These are phyloP conservation scores for Helianthus annuus DNA, from an alignment of 129 eudicot species.

Conservation along the genomic window HanXRQr2.0-SUNRISE NC_035441.2:108645695-108646194, in stretches of 20 bases:
- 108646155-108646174: slow-evolving; percentile 3
- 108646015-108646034: slow-evolving; percentile 2
- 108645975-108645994: neutral
- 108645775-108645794: slow-evolving; percentile 10
- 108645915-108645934: neutral
- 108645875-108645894: neutral
- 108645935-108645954: slow-evolving; percentile 7
- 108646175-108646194: neutral
- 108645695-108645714: slow-evolving; percentile 15
- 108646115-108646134: neutral
- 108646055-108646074: neutral
- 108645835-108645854: slow-evolving; percentile 6
- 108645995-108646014: neutral
- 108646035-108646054: slow-evolving; percentile 4
- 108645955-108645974: neutral
- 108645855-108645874: slow-evolving; percentile 10
- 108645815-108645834: neutral
- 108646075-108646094: slow-evolving; percentile 4
- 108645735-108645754: neutral
- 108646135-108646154: slow-evolving; percentile 1
- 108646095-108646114: neutral
- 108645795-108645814: neutral
- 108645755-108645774: slow-evolving; percentile 14
- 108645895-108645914: neutral
- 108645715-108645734: slow-evolving; percentile 1